Base-by-base conservation (phyloP, 768 basidiomycete species). In the Boletales sp. region DNA sequence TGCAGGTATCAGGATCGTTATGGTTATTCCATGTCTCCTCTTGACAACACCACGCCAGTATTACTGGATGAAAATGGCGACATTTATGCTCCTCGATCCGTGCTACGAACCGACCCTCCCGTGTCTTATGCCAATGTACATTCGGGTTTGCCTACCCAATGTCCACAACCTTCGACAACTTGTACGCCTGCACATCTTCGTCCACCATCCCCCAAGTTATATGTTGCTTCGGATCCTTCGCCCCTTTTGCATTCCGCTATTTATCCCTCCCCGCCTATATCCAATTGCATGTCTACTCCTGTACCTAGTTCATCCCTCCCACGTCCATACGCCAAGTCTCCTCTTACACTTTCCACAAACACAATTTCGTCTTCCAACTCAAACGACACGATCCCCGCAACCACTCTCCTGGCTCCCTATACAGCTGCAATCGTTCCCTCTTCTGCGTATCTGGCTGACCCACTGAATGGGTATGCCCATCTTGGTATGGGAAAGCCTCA, bases 401-500 rank as follows among this genome's bases (percentile, higher is more conserved):
- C 78, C 8, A 64, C 72, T 3, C 74, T 86, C 48, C 77, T 95
- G 37, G 75, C 85, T 0, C 83, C 86, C 0, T 86, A 78, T 53
- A 75, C 74, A 0, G 80, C 84, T 18, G 72, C 81, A 19, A 78
- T 94, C 45, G 76, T 81, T 14, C 83, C 87, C 4, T 81, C 82
- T 17, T 71, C 83, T 0, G 62, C 74, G 1, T 97, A 97, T 67
- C 76, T 91, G 27, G 64, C 74, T 4, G 88, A 94, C 59, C 87
- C 90, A 0, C 77, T 90, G 55, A 95, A 94, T 60, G 86, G 85
- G n/a, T 97, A 95, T 59, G 81, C 84, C 0, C 82, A 84, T 53
- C 74, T 84, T 15, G 92, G 93, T 10, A 79, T 87, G 70, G 87
- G 90, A 30, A 93, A 92, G 61, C 87, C 87, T 0, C 84, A 82